A percentile compares a stretch with the other conserved stretches of the same genome.
Evolutionary conservation across 2,329 filamentous ascomycete species (phyloP).

Genomic region (Cryoendolithus antarcticus): DNA sequence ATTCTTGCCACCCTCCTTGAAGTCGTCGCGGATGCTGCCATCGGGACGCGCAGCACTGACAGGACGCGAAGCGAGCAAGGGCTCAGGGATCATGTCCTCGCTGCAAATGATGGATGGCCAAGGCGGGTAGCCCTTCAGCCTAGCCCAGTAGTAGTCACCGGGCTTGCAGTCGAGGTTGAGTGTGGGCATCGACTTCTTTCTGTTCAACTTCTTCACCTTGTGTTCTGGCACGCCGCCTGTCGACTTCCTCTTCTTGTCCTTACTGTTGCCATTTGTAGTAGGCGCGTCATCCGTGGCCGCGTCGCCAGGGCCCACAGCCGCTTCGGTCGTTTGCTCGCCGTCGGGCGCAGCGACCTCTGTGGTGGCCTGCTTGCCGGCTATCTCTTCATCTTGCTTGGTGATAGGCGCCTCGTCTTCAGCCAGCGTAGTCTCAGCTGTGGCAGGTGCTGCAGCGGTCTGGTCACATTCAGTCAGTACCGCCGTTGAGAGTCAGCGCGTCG

Average conservation of each 20-base stretch:
- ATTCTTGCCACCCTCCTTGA: constrained; percentile 76
- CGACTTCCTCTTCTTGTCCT: constrained; percentile 44
- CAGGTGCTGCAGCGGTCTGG: constrained; percentile 3
- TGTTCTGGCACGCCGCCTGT: constrained; percentile 49
- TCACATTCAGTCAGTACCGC: constrained; percentile 1
- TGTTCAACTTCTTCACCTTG: constrained; percentile 70
- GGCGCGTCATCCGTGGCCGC: constrained; percentile 14
- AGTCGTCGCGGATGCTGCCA: constrained; percentile 78
- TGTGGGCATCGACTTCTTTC: constrained; percentile 67
- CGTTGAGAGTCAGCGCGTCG: constrained; percentile 2
- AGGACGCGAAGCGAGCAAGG: constrained; percentile 64
- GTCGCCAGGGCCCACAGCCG: constrained; percentile 8
- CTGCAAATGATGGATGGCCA: constrained; percentile 94
- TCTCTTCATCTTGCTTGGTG: constrained; percentile 17
- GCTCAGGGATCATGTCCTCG: constrained; percentile 80
- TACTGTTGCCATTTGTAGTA: constrained; percentile 11
- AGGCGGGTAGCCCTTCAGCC: constrained; percentile 85
- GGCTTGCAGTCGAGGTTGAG: constrained; percentile 64
- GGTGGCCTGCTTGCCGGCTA: constrained; percentile 15
- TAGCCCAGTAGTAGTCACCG: constrained; percentile 83
- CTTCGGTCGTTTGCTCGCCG: constrained; percentile 14
- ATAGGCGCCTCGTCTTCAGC: constrained; percentile 15
- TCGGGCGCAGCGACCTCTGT: constrained; percentile 15
- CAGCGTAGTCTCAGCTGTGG: constrained; percentile 10
- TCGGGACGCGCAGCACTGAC: constrained; percentile 72